A percentile compares a stretch with the other conserved stretches of the same genome.
phyloP scores from a whole-genome alignment of 2,329 filamentous ascomycete species.

The Fusarium sp. region DNA sequence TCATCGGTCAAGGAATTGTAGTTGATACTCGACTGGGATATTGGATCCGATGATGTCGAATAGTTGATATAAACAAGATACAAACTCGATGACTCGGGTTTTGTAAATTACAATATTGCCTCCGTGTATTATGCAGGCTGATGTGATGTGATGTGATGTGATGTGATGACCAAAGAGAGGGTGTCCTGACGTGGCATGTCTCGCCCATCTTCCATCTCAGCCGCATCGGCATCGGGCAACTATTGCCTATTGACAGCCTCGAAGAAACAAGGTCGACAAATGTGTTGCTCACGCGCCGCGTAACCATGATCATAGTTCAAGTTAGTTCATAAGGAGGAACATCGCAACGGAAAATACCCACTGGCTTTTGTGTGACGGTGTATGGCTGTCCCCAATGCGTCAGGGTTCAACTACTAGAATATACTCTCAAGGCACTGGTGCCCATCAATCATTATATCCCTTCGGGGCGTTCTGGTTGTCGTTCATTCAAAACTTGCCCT shows the following conservation, averaged over 20 bases:
- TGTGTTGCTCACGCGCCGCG: not conserved
- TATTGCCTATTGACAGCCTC: not conserved
- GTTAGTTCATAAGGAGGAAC: not conserved
- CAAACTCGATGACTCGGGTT: not conserved
- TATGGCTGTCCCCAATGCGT: too few species aligned
- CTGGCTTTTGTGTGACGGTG: too few species aligned
- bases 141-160: slow-evolving; percentile 12
- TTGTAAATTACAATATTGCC: slow-evolving; percentile 11
- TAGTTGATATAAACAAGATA: not conserved
- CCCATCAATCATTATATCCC: not conserved
- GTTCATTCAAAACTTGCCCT: not conserved
- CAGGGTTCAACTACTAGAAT: too few species aligned
- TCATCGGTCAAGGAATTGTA: slow-evolving; percentile 4
- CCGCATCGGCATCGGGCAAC: not conserved
- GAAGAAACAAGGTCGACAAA: not conserved
- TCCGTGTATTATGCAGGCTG: slow-evolving; percentile 2
- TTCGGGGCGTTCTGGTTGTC: slow-evolving; percentile 1
- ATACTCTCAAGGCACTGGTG: too few species aligned
- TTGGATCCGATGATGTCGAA: not conserved
- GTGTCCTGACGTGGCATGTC: slow-evolving; percentile 12
- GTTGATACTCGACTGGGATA: not conserved
- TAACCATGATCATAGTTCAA: not conserved
- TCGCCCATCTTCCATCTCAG: slow-evolving; percentile 8
- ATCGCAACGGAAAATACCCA: not conserved
- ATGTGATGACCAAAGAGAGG: slow-evolving; percentile 14